These are phyloP conservation scores for Moringa oleifera DNA, from an alignment of 345 rosid species.

Conservation along the genomic window DNA sequence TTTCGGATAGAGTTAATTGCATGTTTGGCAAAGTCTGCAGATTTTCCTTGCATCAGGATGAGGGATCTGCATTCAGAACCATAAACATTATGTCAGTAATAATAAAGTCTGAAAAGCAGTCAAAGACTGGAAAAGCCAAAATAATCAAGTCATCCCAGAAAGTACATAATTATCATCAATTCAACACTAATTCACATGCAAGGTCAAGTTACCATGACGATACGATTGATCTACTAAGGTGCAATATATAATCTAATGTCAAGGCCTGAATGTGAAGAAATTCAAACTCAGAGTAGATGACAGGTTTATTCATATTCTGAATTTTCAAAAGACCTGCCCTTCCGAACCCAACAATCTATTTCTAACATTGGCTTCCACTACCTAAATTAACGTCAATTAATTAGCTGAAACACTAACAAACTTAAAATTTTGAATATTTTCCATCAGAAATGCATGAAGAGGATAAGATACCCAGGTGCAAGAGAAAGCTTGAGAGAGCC, in stretches of 20 bases:
- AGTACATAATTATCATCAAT: neutral
- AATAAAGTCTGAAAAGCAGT: neutral
- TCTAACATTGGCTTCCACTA: neutral
- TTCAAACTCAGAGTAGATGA: too few relatives aligned
- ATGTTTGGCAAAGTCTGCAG: conserved; percentile 69
- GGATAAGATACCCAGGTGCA: conserved; percentile 63
- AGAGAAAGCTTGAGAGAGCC: conserved; percentile 82
- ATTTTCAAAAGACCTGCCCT: neutral
- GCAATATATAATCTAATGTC: neutral
- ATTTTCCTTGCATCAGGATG: conserved; percentile 69
- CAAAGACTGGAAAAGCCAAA: neutral
- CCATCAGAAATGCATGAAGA: neutral
- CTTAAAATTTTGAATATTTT: too few relatives aligned
- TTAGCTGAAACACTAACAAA: too few relatives aligned
- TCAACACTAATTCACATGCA: neutral
- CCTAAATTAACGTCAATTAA: too few relatives aligned
- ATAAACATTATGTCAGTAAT: neutral
- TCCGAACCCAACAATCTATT: neutral
- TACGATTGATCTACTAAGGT: neutral
- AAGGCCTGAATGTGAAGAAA: neutral
- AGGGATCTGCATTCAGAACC: conserved; percentile 45
- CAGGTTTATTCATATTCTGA: too few relatives aligned
- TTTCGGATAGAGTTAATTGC: conserved; percentile 61
- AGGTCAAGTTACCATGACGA: neutral
- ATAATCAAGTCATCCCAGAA: neutral